Conservation (phyloP, 1,139 yeast genomes). For the Debaryomyces fabryi region DNA sequence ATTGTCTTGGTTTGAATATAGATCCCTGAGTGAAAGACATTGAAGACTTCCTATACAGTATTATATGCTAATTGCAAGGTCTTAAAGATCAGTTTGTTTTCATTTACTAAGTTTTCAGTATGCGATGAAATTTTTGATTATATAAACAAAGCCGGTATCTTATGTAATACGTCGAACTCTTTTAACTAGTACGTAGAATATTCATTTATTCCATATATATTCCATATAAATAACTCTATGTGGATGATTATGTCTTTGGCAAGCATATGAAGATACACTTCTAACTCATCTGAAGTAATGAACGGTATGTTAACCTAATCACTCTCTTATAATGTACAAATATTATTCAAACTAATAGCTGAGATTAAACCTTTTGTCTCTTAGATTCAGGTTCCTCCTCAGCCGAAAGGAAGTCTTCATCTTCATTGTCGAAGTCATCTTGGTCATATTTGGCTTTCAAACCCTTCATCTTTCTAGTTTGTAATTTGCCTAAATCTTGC, state of each 20-base stretch:
- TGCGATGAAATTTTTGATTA: constrained; percentile 8
- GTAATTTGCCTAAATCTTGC: constrained; percentile 87
- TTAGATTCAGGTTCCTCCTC: constrained; percentile 40
- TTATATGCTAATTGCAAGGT: not conserved
- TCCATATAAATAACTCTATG: not conserved
- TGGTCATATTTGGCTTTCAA: constrained; percentile 86
- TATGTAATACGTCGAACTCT: not conserved
- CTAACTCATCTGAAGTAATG: not conserved
- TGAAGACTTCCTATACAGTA: constrained; percentile 6
- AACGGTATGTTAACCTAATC: not conserved
- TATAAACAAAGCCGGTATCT: not conserved
- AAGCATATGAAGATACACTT: not conserved
- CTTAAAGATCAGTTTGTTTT: constrained; percentile 4
- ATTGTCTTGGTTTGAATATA: constrained; percentile 18
- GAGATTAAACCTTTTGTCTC: constrained; percentile 33
- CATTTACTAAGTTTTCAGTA: constrained; percentile 1
- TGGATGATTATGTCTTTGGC: not conserved
- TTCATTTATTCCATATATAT: constrained; percentile 2
- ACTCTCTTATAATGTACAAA: constrained; percentile 7
- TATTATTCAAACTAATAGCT: not conserved
- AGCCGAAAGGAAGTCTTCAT: constrained; percentile 42
- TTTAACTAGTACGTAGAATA: not conserved
- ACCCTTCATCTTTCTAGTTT: constrained; percentile 99
- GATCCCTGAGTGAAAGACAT: constrained; percentile 15
- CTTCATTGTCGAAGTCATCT: constrained; percentile 50